Conservation (phyloP, 805 yeast species). For the Yarrowia porcina region DNA sequence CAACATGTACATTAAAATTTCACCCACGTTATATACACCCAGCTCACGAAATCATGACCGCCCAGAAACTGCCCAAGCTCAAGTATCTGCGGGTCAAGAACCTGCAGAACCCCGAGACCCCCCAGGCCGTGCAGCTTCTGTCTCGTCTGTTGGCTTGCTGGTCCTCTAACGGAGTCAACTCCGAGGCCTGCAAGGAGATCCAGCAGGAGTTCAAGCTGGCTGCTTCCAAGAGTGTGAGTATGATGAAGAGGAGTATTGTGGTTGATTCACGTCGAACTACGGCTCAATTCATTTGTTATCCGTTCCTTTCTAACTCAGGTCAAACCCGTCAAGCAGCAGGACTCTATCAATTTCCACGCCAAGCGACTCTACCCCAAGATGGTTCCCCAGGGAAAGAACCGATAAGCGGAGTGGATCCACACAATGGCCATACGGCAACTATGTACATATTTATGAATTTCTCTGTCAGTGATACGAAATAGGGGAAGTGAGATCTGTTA, state of each 20-base stretch:
- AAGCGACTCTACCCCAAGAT: conserved; percentile 49
- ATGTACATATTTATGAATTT: conserved; percentile 23
- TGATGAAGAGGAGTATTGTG: not conserved
- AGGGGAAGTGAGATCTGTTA: too few relatives aligned
- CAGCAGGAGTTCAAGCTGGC: conserved; percentile 72
- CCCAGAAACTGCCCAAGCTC: conserved; percentile 55
- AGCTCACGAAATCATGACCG: not conserved
- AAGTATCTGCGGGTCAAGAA: conserved; percentile 71
- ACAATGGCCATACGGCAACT: not conserved
- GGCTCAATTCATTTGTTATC: not conserved
- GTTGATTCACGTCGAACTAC: too few relatives aligned
- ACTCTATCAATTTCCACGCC: conserved; percentile 54
- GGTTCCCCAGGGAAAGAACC: conserved; percentile 45
- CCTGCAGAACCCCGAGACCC: conserved; percentile 55
- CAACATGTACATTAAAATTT: conserved; percentile 2
- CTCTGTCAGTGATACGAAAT: too few relatives aligned
- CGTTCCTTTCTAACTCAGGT: conserved; percentile 27
- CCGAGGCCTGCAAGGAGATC: conserved; percentile 58
- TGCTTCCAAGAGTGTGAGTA: conserved; percentile 48
- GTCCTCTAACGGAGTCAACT: conserved; percentile 92
- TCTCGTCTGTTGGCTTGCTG: conserved; percentile 86
- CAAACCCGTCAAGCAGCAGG: conserved; percentile 34
- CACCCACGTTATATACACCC: not conserved
- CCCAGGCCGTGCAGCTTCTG: conserved; percentile 74
- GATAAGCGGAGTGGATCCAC: conserved; percentile 31